Base-by-base conservation (phyloP, 2,329 filamentous ascomycete genomes). In the Talaromyces pinophilus region DNA sequence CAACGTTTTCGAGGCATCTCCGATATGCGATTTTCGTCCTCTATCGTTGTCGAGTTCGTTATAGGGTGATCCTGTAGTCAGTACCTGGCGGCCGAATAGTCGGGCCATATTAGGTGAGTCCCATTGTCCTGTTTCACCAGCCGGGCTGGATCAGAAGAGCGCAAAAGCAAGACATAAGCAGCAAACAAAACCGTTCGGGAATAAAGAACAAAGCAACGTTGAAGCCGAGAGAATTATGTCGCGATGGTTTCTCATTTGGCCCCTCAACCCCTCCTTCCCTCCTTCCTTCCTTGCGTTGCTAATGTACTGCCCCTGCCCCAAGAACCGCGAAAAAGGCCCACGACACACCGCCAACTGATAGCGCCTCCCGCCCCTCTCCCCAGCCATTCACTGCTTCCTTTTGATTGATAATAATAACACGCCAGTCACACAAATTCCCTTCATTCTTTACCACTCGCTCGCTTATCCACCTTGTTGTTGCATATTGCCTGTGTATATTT, bases 331-430 rank as follows among this genome's bases (percentile, higher is more conserved):
- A 28, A n/a, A 38, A 38, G 30, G 28, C 28, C 52, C 63, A 44
- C 33, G 19, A 19, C 66, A 63, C 63, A 67, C 66, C 66, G 63
- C 63, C 66, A 62, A 63, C 60, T 46, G 44, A 63, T 60, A 62
- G 59, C 25, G 63, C 57, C 60, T 63, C 54, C 57, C 59, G 33
- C 55, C 65, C 65, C 65, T 63, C 60, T 42, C 65, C 61, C 65
- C 65, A 67, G 54, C 63, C 61, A 63, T 48, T 46, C 40, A 33
- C 25, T 46, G 62, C 55, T 44, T 52, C 63, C 40, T 57, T 54
- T 33, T 55, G 13, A 48, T 54, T n/a, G 17, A 42, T 42, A n/a
- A 54, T 33, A 38, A 57, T 22, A 57, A 15, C 54, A 57, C 10
- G 8, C 54, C 54, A 57, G 54, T 63, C 61, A 55, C 61, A 63